Percentiles rank a stretch among this genome's conserved stretches.
Evolutionary conservation across 129 eudicot species (phyloP).

Genomic region (Mikania micrantha): DNA sequence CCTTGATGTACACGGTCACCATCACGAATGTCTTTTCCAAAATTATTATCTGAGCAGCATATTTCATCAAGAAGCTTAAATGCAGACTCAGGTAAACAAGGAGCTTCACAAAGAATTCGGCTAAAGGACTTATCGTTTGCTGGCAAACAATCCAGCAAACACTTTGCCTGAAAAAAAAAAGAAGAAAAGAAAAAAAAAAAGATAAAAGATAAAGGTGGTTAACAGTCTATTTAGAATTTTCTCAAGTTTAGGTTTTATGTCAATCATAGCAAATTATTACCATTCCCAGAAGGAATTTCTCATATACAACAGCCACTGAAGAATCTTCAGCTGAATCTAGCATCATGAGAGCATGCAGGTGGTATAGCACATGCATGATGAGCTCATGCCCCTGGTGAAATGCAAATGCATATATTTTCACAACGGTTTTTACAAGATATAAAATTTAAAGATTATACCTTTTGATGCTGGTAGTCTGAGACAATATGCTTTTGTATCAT

Average conservation of each 20-base stretch:
- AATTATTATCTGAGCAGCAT: slow-evolving; percentile 45
- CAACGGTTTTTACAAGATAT: slow-evolving; percentile 3
- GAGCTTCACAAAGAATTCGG: slow-evolving; percentile 87
- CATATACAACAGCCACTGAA: slow-evolving; percentile 55
- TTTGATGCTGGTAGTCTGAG: slow-evolving; percentile 67
- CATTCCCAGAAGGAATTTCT: slow-evolving; percentile 81
- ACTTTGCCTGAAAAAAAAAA: slow-evolving; percentile 39
- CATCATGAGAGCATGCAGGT: slow-evolving; percentile 52
- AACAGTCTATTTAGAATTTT: neutral
- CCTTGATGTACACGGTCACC: slow-evolving; percentile 96
- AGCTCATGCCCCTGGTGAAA: slow-evolving; percentile 87
- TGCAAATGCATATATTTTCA: neutral
- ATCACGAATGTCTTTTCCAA: slow-evolving; percentile 52
- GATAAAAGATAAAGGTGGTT: neutral
- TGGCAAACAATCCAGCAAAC: slow-evolving; percentile 72
- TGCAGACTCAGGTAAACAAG: slow-evolving; percentile 64
- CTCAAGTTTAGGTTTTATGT: neutral
- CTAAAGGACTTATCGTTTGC: slow-evolving; percentile 88
- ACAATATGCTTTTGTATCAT: slow-evolving; percentile 61
- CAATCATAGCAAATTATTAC: slow-evolving; percentile 31
- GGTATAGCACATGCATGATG: slow-evolving; percentile 76
- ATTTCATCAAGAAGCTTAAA: slow-evolving; percentile 66
- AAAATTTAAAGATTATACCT: slow-evolving; percentile 42
- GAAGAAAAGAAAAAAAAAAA: no score
- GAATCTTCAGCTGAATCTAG: slow-evolving; percentile 47